phyloP scores from a whole-genome alignment of 768 basidiomycete genomes.

The Ramaria sp. region DNA sequence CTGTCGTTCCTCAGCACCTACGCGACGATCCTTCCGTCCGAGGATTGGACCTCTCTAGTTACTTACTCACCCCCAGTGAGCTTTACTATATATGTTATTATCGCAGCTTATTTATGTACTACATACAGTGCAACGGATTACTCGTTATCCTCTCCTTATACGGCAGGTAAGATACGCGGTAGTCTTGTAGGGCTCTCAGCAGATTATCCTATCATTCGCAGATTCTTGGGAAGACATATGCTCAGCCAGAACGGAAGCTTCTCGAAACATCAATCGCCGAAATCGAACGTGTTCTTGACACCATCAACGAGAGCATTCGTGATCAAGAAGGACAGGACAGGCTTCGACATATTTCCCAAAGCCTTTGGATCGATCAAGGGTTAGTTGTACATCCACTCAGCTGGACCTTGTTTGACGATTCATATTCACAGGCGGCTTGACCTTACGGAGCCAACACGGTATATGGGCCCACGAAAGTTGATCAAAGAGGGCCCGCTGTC shows the following conservation, averaged over 20 bases:
- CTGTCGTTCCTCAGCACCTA: conserved; percentile 38
- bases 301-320: conserved; percentile 85
- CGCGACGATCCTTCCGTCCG: conserved; percentile 70
- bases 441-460: conserved; percentile 80
- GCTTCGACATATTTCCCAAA: conserved; percentile 61
- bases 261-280: conserved; percentile 47
- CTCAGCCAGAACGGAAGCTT: conserved; percentile 45
- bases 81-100: conserved; percentile 5
- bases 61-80: conserved; percentile 84
- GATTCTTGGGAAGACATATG: conserved; percentile 74
- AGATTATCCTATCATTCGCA: not conserved
- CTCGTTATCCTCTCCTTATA: conserved; percentile 85
- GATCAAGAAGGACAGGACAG: conserved; percentile 73
- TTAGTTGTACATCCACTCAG: conserved; percentile 22
- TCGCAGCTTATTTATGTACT: not conserved
- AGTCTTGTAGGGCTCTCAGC: not conserved
- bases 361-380: conserved; percentile 86
- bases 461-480: conserved; percentile 71
- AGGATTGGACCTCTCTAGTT: conserved; percentile 83
- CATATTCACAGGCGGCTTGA: conserved; percentile 52
- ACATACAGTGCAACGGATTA: conserved; percentile 84
- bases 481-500: conserved; percentile 66
- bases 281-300: conserved; percentile 62
- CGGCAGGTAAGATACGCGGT: conserved; percentile 40
- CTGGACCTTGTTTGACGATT: not conserved